Percentiles rank a stretch among this genome's conserved stretches.
These are phyloP conservation scores for Fusarium marasasianum DNA, from an alignment of 2,329 filamentous ascomycete species.

Conservation along the genomic window DNA sequence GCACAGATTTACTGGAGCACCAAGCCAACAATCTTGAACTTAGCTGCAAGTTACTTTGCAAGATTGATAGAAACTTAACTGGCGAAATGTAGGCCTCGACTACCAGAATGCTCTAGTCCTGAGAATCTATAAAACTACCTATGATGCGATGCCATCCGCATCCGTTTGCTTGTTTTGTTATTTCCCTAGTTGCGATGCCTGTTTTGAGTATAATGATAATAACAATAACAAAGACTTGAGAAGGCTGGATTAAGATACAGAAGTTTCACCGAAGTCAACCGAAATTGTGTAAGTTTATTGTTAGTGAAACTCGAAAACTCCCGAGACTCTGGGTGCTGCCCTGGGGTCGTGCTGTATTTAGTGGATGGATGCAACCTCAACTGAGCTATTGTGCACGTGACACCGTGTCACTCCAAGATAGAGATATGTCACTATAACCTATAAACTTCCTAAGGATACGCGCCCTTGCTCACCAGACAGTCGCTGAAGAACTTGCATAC, in stretches of 20 bases:
- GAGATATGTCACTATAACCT: not conserved
- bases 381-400: not conserved
- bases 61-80: not conserved
- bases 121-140: not conserved
- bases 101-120: not conserved
- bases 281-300: not conserved
- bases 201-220: not conserved
- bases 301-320: not conserved
- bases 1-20: not conserved
- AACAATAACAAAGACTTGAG: not conserved
- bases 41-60: not conserved
- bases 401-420: not conserved
- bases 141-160: not conserved
- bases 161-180: not conserved
- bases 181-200: not conserved
- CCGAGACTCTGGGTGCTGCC: not conserved
- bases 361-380: not conserved
- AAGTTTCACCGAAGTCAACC: not conserved
- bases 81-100: not conserved
- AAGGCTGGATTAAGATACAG: too few species aligned
- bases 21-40: not conserved
- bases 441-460: too few species aligned
- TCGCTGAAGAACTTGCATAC: too few species aligned
- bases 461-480: not conserved
- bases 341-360: not conserved